Evolutionary conservation across 2,329 filamentous ascomycete species (phyloP).

Genomic region (Colletotrichum sp.): DNA sequence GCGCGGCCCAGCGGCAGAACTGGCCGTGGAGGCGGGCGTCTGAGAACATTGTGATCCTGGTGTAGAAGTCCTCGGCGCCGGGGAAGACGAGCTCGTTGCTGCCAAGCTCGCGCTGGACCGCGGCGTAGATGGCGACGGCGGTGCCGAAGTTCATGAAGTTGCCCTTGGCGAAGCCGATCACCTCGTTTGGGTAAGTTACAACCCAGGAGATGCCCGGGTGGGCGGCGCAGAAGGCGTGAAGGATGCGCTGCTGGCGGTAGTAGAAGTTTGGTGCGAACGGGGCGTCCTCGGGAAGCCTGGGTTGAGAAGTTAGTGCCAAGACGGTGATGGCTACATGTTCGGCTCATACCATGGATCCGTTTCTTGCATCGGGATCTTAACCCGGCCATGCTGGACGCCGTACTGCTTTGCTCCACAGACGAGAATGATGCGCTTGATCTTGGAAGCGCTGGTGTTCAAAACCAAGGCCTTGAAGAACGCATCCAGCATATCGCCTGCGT

Average conservation of each 20-base stretch:
- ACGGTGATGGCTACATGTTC: background rate
- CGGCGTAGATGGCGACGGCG: constrained; percentile 43
- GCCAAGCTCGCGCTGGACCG: constrained; percentile 37
- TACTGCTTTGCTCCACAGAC: constrained; percentile 57
- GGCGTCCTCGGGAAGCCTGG: background rate
- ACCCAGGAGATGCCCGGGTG: constrained; percentile 24
- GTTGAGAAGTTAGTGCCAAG: constrained; percentile 35
- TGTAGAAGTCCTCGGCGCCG: constrained; percentile 38
- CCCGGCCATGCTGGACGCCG: constrained; percentile 53
- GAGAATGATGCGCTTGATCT: constrained; percentile 50
- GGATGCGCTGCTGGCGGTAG: constrained; percentile 52
- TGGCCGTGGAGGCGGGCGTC: constrained; percentile 36
- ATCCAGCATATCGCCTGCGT: constrained; percentile 42
- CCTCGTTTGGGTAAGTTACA: constrained; percentile 36
- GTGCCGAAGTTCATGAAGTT: constrained; percentile 47
- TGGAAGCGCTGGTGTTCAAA: constrained; percentile 41
- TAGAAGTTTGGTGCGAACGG: constrained; percentile 51
- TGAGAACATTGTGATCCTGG: constrained; percentile 36
- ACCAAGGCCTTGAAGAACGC: constrained; percentile 52
- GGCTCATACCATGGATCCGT: constrained; percentile 34
- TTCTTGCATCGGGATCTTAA: constrained; percentile 53
- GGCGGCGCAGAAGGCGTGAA: constrained; percentile 29
- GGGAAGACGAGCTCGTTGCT: constrained; percentile 35
- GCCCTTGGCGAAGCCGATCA: constrained; percentile 35
- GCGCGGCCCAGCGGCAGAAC: background rate